Base-by-base conservation (phyloP, 768 basidiomycete species). In the Trametes sanguinea region DNA sequence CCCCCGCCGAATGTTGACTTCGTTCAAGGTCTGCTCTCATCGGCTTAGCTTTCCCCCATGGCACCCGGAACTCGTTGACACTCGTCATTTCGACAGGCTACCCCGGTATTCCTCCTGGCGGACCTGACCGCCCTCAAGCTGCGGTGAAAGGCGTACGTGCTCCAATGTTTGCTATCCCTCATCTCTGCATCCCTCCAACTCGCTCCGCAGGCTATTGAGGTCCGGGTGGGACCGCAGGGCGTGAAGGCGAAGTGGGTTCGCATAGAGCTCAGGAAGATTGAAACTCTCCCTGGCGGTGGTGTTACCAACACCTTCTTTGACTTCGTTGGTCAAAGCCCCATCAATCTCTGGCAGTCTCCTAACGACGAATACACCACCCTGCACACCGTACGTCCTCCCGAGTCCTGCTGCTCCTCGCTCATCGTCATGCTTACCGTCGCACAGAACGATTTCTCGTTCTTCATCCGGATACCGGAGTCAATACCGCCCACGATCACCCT, bases 161-260 rank as follows among this genome's bases (percentile, higher is more conserved):
- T 16, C 4, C 14, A 13, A 9, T n/a, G 16, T 57, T 29, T 58
- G 7, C 11, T 33, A 8, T 51, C 39, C 39, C 40, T 67, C 43
- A 54, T 62, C n/a, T 39, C 14, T 17, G 53, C 37, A 35, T 66
- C 63, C 17, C 71, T 65, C n/a, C 40, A 51, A 40, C 50, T 53
- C 13, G 43, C 50, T 13, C 56, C 37, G 1, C 57, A 94, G 92
- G 88, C 92, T 17, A 83, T 98, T 54, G 95, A 98, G 74, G 83
- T 98, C 11, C 87, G 95, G 16, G 80, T 87, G 5, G 88, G 86
- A 0, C 77, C 80, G 2, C 82, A 85, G 63, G 89, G 90, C 14
- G 83, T 92, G 71, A 95, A 94, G 77, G 92, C 92, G 30, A 92
- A 94, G 75, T 96, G 92, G 88, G 88, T 98, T 29, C 85, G 89